Percentiles rank a stretch among this genome's conserved stretches.
Conservation (phyloP, 306 rosid genomes). For the Herpetospermum pedunculosum region DNA sequence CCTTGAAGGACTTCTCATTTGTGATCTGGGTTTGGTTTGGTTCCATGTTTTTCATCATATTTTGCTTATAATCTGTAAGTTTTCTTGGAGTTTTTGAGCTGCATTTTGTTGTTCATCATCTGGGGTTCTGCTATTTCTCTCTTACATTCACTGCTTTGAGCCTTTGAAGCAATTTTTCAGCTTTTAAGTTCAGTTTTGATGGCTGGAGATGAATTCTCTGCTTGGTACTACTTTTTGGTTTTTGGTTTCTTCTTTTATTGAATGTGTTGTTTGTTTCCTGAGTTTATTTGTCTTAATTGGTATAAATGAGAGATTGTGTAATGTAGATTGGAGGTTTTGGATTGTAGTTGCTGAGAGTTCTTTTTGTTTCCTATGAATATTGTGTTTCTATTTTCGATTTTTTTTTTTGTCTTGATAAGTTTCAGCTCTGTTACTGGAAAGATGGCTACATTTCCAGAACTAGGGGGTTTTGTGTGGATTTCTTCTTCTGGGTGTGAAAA, state of each 20-base stretch:
- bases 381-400: not conserved
- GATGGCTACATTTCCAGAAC: not conserved
- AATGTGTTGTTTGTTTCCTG: not conserved
- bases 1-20: constrained; percentile 3
- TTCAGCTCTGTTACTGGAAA: not conserved
- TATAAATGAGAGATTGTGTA: not conserved
- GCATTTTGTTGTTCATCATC: constrained; percentile 17
- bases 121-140: constrained; percentile 21
- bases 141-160: constrained; percentile 11
- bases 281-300: not conserved
- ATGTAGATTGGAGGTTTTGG: not conserved
- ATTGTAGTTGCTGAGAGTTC: not conserved
- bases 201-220: constrained; percentile 1
- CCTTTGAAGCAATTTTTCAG: constrained; percentile 10
- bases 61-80: constrained; percentile 27
- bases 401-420: not conserved
- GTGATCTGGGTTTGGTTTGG: constrained; percentile 21
- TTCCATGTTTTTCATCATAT: constrained; percentile 19
- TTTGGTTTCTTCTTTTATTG: not conserved
- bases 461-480: not conserved
- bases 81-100: constrained; percentile 7
- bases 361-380: not conserved
- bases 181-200: constrained; percentile 11
- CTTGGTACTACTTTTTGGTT: not conserved
- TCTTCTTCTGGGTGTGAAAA: constrained; percentile 1